phyloP scores from a whole-genome alignment of 345 rosid species.

The Litchi chinensis region DNA sequence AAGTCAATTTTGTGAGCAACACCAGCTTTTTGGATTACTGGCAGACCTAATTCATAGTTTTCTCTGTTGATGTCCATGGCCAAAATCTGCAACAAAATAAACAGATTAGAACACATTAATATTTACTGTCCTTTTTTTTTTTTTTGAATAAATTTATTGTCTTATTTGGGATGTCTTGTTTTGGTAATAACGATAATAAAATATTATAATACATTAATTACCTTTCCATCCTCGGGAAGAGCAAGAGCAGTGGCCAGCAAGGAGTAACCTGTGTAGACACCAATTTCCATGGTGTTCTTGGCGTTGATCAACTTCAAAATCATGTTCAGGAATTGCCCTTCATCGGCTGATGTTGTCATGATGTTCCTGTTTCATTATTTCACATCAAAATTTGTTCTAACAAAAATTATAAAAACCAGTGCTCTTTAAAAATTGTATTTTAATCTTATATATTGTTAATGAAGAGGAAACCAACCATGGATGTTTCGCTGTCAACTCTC shows the following conservation, averaged over 20 bases:
- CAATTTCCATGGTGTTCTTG: constrained; percentile 99
- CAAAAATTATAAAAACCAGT: neutral
- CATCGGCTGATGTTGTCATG: constrained; percentile 98
- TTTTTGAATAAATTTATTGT: no score
- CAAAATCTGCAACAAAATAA: constrained; percentile 59
- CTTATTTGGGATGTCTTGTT: neutral
- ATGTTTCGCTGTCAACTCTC: constrained; percentile 93
- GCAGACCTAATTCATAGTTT: constrained; percentile 91
- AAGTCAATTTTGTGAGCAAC: constrained; percentile 94
- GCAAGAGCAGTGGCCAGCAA: constrained; percentile 98
- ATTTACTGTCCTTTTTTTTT: neutral
- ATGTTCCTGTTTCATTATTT: constrained; percentile 61
- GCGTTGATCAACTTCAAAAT: constrained; percentile 93
- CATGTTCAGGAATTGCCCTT: constrained; percentile 95
- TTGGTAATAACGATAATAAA: no score
- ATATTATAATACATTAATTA: constrained; percentile 1
- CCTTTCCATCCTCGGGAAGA: constrained; percentile 92
- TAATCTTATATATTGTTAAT: no score
- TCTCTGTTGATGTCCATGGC: constrained; percentile 94
- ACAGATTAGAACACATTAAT: neutral
- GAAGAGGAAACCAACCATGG: constrained; percentile 62
- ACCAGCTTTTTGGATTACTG: constrained; percentile 88
- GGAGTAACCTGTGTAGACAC: constrained; percentile 98
- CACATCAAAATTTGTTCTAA: neutral
- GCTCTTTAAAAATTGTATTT: no score